A percentile compares a stretch with the other conserved stretches of the same genome.
These are phyloP conservation scores for Coemansia sp. DNA, from an alignment of 192 early-diverging fungal species.

Conservation along the genomic window DNA sequence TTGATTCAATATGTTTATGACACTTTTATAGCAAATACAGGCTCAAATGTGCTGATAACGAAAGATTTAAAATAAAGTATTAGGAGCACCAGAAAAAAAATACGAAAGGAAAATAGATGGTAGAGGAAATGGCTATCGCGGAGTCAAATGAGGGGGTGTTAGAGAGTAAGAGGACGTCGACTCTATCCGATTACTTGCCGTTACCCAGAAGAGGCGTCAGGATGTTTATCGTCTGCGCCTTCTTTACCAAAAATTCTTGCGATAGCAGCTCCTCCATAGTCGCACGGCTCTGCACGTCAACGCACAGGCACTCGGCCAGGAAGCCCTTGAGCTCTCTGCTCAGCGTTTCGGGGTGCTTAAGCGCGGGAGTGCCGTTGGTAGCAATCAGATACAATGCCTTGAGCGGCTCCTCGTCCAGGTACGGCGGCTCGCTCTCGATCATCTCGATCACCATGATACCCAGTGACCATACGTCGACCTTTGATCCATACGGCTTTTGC, in stretches of 20 bases:
- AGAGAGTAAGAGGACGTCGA: not conserved
- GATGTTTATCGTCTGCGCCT: slow-evolving; percentile 36
- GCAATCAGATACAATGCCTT: slow-evolving; percentile 96
- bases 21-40: not conserved
- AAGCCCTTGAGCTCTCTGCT: slow-evolving; percentile 82
- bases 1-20: not conserved
- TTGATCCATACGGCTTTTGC: slow-evolving; percentile 76
- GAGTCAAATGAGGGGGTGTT: not conserved
- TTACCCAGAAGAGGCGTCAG: slow-evolving; percentile 39
- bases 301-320: slow-evolving; percentile 83
- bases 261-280: slow-evolving; percentile 76
- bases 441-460: slow-evolving; percentile 98
- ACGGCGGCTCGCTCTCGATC: slow-evolving; percentile 96
- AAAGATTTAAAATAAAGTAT: not conserved
- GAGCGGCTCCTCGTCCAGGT: slow-evolving; percentile 92
- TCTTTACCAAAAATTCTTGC: slow-evolving; percentile 63
- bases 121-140: slow-evolving; percentile 9
- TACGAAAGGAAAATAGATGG: slow-evolving; percentile 11
- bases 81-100: not conserved
- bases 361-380: slow-evolving; percentile 91
- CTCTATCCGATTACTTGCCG: slow-evolving; percentile 14
- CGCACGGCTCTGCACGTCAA: slow-evolving; percentile 83
- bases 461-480: slow-evolving; percentile 90
- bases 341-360: slow-evolving; percentile 83
- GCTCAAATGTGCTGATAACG: not conserved